Conservation (phyloP, 108 stramenopile species). For the Epithemia pelagica region DNA sequence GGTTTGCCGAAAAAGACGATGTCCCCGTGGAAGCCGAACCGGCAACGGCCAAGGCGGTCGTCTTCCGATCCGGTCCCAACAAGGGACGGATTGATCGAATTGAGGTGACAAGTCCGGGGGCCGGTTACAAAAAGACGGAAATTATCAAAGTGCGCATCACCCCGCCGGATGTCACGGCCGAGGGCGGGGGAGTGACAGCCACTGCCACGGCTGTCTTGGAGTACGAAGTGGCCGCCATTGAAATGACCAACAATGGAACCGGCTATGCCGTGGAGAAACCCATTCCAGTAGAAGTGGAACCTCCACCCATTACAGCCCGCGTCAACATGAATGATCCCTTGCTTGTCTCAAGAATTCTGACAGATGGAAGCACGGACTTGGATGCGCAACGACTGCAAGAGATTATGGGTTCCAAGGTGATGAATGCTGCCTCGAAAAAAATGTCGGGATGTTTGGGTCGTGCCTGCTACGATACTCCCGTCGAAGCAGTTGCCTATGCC, state of each 20-base stretch:
- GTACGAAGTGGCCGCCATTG: conserved; percentile 53
- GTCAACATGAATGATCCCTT: conserved; percentile 55
- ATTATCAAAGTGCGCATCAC: conserved; percentile 36
- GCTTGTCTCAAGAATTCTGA: conserved; percentile 23
- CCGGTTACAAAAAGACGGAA: conserved; percentile 54
- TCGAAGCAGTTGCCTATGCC: conserved; percentile 28
- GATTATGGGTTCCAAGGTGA: conserved; percentile 19
- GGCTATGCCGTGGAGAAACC: conserved; percentile 80
- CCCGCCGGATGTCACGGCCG: conserved; percentile 35
- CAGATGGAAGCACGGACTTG: conserved; percentile 3
- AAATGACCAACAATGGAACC: conserved; percentile 53
- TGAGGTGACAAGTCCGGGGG: conserved; percentile 48
- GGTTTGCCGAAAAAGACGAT: conserved; percentile 7
- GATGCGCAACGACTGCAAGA: conserved; percentile 15
- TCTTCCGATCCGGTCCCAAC: conserved; percentile 51
- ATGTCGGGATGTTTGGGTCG: conserved; percentile 39
- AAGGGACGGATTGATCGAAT: conserved; percentile 64
- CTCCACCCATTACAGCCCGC: conserved; percentile 52
- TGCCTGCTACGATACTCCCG: conserved; percentile 43
- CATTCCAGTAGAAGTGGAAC: conserved; percentile 52
- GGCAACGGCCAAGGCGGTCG: conserved; percentile 57
- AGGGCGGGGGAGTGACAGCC: conserved; percentile 43
- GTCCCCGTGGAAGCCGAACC: not conserved
- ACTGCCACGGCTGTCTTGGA: conserved; percentile 65
- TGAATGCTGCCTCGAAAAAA: conserved; percentile 26